A percentile compares a stretch with the other conserved stretches of the same genome.
Evolutionary conservation across 176 grass and related monocot genomes (phyloP).

Genomic region (Echinochloa phyllopogon): DNA sequence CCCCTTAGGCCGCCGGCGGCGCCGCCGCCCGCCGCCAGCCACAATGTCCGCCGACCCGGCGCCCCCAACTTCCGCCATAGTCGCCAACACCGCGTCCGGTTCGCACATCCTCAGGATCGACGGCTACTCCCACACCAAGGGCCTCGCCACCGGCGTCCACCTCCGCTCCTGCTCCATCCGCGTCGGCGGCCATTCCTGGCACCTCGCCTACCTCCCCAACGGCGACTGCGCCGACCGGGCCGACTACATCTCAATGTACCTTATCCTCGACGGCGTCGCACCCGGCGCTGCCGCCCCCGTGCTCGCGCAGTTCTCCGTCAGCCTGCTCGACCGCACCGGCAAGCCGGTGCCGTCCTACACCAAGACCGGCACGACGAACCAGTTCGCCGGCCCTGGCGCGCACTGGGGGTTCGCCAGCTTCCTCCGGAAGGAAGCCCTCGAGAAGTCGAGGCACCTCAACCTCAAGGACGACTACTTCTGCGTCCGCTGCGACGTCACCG

Average conservation of each 20-base stretch:
- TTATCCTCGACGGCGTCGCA: slow-evolving; percentile 14
- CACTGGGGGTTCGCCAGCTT: slow-evolving; percentile 23
- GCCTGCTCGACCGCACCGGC: slow-evolving; percentile 27
- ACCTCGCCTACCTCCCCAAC: slow-evolving; percentile 47
- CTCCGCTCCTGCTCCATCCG: slow-evolving; percentile 34
- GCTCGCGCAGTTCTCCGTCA: slow-evolving; percentile 5
- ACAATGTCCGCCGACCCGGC: not conserved
- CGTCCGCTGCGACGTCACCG: slow-evolving; percentile 14
- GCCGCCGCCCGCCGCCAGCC: not conserved
- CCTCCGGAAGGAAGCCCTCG: slow-evolving; percentile 5
- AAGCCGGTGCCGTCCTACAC: not conserved
- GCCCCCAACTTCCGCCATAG: not conserved
- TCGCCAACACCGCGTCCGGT: not conserved
- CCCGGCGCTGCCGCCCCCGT: not conserved
- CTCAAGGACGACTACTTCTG: slow-evolving; percentile 17
- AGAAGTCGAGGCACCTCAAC: slow-evolving; percentile 24
- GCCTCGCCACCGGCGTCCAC: slow-evolving; percentile 23
- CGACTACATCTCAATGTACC: slow-evolving; percentile 31
- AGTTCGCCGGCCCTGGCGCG: not conserved
- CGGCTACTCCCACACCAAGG: slow-evolving; percentile 36
- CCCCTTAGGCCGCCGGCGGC: not conserved
- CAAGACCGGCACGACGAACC: not conserved
- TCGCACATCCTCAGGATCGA: slow-evolving; percentile 29
- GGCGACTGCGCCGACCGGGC: not conserved
- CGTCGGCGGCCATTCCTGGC: slow-evolving; percentile 39